Conservation (phyloP, 2,329 filamentous ascomycete species). For the Penicillium nordicum region DNA sequence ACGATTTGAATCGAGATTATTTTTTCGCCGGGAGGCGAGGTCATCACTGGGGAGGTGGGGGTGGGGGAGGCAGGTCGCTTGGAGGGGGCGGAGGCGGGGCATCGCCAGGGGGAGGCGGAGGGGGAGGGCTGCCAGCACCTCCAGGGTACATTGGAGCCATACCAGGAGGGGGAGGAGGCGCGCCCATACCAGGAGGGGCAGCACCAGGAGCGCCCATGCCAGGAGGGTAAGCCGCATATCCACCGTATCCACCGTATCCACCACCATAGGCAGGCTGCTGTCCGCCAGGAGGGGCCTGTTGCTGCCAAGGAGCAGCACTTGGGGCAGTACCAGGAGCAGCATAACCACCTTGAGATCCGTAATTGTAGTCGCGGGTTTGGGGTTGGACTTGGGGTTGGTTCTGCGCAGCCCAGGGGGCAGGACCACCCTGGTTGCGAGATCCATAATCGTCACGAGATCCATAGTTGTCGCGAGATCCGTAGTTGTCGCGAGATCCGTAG, state of each 20-base stretch:
- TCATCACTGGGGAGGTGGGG: conserved; percentile 47
- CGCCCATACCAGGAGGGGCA: conserved; percentile 44
- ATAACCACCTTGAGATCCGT: conserved; percentile 38
- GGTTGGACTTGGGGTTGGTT: conserved; percentile 45
- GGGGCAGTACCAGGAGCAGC: conserved; percentile 46
- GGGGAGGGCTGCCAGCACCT: conserved; percentile 37
- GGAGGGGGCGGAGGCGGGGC: conserved; percentile 46
- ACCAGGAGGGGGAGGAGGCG: conserved; percentile 47
- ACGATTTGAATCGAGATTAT: conserved; percentile 20
- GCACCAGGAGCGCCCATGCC: conserved; percentile 54
- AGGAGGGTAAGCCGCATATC: conserved; percentile 43
- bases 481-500: conserved; percentile 25
- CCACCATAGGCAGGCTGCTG: conserved; percentile 53
- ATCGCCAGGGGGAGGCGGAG: conserved; percentile 41
- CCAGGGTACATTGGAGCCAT: conserved; percentile 41
- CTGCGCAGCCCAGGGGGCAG: conserved; percentile 35
- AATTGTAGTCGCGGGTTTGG: conserved; percentile 45
- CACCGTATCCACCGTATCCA: conserved; percentile 55
- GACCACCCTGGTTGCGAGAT: conserved; percentile 36
- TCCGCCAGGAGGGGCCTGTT: conserved; percentile 48
- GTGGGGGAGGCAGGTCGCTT: conserved; percentile 60
- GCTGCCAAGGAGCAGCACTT: conserved; percentile 59
- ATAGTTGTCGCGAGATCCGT: conserved; percentile 38
- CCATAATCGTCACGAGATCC: conserved; percentile 43
- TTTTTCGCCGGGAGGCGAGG: neutral